A percentile compares a stretch with the other conserved stretches of the same genome.
Evolutionary conservation across 257 asterid genomes (phyloP).

Genomic region (Gentiana macrophylla): DNA sequence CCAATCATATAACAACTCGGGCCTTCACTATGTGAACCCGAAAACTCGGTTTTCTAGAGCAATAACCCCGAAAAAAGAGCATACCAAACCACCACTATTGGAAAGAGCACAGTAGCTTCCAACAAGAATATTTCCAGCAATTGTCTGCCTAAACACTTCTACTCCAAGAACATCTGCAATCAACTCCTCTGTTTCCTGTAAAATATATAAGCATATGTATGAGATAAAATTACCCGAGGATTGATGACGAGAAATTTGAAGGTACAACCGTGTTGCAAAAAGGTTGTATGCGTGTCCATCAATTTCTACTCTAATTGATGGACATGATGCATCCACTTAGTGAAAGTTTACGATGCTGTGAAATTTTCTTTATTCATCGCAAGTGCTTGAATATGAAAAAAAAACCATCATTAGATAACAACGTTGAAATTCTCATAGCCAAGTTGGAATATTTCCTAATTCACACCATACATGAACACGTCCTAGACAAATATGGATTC

Average conservation of each 20-base stretch:
- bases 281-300: too few species aligned
- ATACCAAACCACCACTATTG: conserved; percentile 88
- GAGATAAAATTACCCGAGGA: not conserved
- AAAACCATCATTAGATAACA: not conserved
- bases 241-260: not conserved
- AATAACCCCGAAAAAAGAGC: not conserved
- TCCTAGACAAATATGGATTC: too few species aligned
- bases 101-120: conserved; percentile 80
- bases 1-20: not conserved
- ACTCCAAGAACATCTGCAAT: conserved; percentile 90
- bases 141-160: conserved; percentile 79
- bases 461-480: too few species aligned
- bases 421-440: not conserved
- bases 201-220: not conserved
- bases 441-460: too few species aligned
- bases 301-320: too few species aligned
- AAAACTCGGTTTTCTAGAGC: too few species aligned
- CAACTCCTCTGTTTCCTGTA: conserved; percentile 87
- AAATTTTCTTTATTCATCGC: too few species aligned
- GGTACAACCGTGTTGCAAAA: too few species aligned
- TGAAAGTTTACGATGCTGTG: too few species aligned
- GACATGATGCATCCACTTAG: too few species aligned
- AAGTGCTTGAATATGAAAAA: too few species aligned
- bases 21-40: too few species aligned
- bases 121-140: conserved; percentile 81